Evolutionary conservation across 2,329 filamentous ascomycete species (phyloP).

Genomic region (Trichothecium sympodiale): DNA sequence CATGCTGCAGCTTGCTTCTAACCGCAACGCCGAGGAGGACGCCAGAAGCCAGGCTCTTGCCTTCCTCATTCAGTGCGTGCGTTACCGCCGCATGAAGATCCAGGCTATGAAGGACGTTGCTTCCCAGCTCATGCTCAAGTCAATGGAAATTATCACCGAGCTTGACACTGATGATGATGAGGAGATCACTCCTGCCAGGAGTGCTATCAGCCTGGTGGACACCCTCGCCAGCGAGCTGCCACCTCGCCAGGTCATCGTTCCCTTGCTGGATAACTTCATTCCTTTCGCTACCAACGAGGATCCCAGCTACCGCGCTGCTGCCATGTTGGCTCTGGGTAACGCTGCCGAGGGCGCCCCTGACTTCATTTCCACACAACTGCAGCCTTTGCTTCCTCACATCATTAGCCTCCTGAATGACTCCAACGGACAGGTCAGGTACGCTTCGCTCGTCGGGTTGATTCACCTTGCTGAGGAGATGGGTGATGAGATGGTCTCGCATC

Average conservation of each 20-base stretch:
- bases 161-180: conserved; percentile 67
- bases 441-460: conserved; percentile 77
- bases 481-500: conserved; percentile 78
- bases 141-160: conserved; percentile 82
- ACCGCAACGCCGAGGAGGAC: conserved; percentile 71
- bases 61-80: conserved; percentile 86
- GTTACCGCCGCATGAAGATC: conserved; percentile 90
- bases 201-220: conserved; percentile 78
- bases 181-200: conserved; percentile 67
- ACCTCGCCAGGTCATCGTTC: conserved; percentile 87
- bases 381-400: conserved; percentile 74
- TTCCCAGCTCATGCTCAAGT: conserved; percentile 75
- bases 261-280: conserved; percentile 76
- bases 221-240: conserved; percentile 81
- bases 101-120: conserved; percentile 79
- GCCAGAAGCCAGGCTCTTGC: conserved; percentile 81
- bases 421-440: conserved; percentile 76
- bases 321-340: conserved; percentile 84
- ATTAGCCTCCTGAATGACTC: conserved; percentile 73
- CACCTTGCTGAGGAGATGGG: conserved; percentile 87
- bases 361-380: conserved; percentile 89
- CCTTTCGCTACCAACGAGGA: conserved; percentile 66
- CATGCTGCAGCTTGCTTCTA: conserved; percentile 79
- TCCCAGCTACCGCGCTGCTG: conserved; percentile 74
- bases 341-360: conserved; percentile 95